phyloP scores from a whole-genome alignment of 768 basidiomycete genomes.

The Solioccasus polychromus region DNA sequence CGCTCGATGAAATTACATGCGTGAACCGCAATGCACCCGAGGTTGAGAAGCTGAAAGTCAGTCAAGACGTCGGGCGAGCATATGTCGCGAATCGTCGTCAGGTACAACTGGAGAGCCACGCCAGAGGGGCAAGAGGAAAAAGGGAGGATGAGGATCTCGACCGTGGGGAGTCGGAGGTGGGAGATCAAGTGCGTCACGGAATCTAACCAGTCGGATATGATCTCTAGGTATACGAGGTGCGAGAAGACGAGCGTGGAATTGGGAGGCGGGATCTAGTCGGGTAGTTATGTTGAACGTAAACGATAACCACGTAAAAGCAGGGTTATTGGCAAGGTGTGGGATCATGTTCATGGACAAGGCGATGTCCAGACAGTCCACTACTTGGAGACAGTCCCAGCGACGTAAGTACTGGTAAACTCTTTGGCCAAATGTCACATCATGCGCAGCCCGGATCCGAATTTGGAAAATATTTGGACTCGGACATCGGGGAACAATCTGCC shows the following conservation, averaged over 20 bases:
- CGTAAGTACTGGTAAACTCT: not conserved
- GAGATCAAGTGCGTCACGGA: not conserved
- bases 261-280: not conserved
- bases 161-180: not conserved
- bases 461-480: constrained; percentile 6
- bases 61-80: not conserved
- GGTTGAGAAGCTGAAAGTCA: constrained; percentile 2
- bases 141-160: not conserved
- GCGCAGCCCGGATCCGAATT: not conserved
- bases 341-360: not conserved
- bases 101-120: not conserved
- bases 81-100: not conserved
- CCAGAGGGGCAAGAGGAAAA: not conserved
- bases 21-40: not conserved
- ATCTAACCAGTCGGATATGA: not conserved
- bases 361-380: not conserved
- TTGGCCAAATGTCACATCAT: not conserved
- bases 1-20: too few relatives aligned
- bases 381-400: not conserved
- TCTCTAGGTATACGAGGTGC: constrained; percentile 1
- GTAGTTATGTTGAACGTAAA: not conserved
- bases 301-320: not conserved
- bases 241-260: not conserved
- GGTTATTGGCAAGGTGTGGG: not conserved
- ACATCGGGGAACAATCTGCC: not conserved